Evolutionary conservation across 176 grass and related monocot species (phyloP).

Genomic region (Rhynchospora breviuscula): DNA sequence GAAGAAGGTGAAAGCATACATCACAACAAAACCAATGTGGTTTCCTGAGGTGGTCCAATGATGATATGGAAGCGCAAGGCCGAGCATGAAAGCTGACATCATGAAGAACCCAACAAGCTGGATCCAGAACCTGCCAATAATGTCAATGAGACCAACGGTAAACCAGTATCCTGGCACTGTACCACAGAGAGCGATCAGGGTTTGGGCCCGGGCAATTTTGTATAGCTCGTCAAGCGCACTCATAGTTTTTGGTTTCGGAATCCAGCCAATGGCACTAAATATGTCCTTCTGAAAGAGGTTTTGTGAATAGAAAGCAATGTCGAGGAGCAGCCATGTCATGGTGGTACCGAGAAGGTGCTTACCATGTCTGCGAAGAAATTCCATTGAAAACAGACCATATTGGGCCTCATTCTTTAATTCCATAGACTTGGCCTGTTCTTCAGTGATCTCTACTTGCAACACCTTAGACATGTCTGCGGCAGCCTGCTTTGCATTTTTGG

Average conservation of each 20-base stretch:
- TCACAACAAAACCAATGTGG: constrained; percentile 56
- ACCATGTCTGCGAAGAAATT: constrained; percentile 45
- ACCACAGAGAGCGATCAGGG: constrained; percentile 72
- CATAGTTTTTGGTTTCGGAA: constrained; percentile 55
- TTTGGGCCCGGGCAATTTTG: constrained; percentile 60
- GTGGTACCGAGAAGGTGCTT: constrained; percentile 52
- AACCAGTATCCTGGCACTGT: constrained; percentile 84
- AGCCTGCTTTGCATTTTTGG: constrained; percentile 57
- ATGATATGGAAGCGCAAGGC: constrained; percentile 52
- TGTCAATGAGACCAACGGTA: constrained; percentile 72
- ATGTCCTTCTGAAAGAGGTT: constrained; percentile 55
- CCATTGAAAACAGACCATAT: constrained; percentile 51
- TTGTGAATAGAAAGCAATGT: constrained; percentile 55
- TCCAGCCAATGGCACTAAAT: constrained; percentile 60
- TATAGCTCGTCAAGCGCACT: constrained; percentile 58
- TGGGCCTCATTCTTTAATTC: neutral
- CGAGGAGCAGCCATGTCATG: constrained; percentile 54
- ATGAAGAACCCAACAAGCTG: constrained; percentile 46
- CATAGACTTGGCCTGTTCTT: constrained; percentile 13
- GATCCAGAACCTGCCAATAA: constrained; percentile 53
- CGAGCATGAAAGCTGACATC: constrained; percentile 73
- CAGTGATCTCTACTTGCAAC: constrained; percentile 51
- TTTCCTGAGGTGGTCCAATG: constrained; percentile 55
- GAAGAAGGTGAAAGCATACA: constrained; percentile 62
- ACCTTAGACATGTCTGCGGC: constrained; percentile 70